Evolutionary conservation across 345 rosid species (phyloP).

Genomic region (Lagerstroemia speciosa): DNA sequence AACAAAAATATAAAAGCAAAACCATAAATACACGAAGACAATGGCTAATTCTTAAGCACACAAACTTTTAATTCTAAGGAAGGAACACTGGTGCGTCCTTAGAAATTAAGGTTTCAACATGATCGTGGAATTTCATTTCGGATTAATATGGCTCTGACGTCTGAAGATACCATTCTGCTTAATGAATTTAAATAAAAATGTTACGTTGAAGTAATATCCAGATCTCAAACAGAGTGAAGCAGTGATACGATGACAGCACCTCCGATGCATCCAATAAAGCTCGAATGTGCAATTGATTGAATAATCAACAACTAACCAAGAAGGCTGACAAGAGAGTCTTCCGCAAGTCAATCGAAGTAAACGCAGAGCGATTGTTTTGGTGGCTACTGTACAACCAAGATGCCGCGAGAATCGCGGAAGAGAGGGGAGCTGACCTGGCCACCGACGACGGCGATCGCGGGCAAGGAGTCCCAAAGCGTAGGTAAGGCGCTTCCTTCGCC

Average conservation of each 20-base stretch:
- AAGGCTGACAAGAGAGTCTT: background rate
- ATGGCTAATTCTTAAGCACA: background rate
- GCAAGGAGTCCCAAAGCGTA: constrained; percentile 96
- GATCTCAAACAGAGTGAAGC: background rate
- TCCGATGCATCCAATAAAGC: too few species aligned
- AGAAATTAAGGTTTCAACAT: background rate
- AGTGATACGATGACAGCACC: too few species aligned
- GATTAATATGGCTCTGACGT: background rate
- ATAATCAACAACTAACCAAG: background rate
- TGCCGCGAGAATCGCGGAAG: background rate
- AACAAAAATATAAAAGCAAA: background rate
- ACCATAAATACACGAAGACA: background rate
- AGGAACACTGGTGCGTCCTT: background rate
- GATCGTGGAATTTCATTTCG: background rate
- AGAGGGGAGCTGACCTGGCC: constrained; percentile 63
- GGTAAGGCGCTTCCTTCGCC: constrained; percentile 87
- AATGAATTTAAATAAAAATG: background rate
- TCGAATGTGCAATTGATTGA: background rate
- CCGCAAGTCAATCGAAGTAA: constrained; percentile 8
- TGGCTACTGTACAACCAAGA: background rate
- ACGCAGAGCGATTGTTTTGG: background rate
- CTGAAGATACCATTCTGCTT: background rate
- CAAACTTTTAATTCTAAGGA: background rate
- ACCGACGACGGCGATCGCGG: constrained; percentile 97
- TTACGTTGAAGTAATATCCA: background rate